Conservation (phyloP, 2,329 filamentous ascomycete genomes). For the Penicillium brasilianum region DNA sequence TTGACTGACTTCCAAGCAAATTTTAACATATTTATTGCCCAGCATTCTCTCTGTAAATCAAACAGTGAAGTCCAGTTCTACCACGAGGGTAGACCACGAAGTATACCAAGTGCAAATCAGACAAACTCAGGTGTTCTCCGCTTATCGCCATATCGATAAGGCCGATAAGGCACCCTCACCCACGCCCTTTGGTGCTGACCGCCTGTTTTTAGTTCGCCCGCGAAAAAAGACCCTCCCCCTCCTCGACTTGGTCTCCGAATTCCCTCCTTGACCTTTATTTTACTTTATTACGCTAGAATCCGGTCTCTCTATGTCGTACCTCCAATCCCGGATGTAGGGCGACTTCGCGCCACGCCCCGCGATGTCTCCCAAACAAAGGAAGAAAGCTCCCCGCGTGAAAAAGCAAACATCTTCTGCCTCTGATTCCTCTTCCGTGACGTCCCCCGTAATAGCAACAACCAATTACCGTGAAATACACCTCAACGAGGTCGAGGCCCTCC, state of each 20-base stretch:
- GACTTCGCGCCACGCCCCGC: constrained; percentile 43
- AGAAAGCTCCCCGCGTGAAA: constrained; percentile 44
- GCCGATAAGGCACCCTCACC: constrained; percentile 2
- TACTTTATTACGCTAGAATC: background rate
- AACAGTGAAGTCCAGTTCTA: background rate
- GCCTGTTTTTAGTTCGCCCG: constrained; percentile 26
- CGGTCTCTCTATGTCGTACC: constrained; percentile 23
- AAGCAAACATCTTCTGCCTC: constrained; percentile 39
- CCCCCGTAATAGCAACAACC: constrained; percentile 48
- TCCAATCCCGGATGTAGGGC: constrained; percentile 32
- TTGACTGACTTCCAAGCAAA: background rate
- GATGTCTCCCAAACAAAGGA: constrained; percentile 54
- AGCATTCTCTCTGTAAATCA: background rate
- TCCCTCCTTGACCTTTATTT: constrained; percentile 5
- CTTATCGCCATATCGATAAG: constrained; percentile 23
- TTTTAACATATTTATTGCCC: background rate
- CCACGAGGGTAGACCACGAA: too few relatives aligned
- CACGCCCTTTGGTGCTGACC: constrained; percentile 24
- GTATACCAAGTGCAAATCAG: background rate
- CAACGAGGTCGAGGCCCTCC: constrained; percentile 83
- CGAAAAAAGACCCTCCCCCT: constrained; percentile 17
- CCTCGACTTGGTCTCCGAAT: constrained; percentile 8
- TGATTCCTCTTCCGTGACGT: constrained; percentile 39
- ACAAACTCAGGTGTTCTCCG: background rate
- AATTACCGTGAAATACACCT: constrained; percentile 84